Base-by-base conservation (phyloP, 1,284 basidiomycete species). In the Sanghuangporus weigelae region DNA sequence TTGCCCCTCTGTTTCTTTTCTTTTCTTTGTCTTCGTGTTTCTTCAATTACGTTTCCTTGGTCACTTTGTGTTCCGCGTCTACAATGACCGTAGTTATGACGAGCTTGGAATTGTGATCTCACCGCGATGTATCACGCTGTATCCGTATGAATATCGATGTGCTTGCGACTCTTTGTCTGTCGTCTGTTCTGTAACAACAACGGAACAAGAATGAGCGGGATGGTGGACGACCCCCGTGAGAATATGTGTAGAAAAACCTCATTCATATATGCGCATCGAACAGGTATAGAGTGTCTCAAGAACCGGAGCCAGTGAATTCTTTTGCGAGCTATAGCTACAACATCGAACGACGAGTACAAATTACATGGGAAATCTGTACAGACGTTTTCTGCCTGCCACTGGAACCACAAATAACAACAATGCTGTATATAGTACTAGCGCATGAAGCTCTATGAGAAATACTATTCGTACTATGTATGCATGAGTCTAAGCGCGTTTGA, bases 321-420 rank as follows among this genome's bases (percentile, higher is more conserved):
- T 54, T 54, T 54, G 53, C 53, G 53, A 54, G 53, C 53, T 54
- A 54, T 54, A 54, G 53, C 36, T 54, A 54, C 53, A 54, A 54
- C 44, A 46, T 19, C 44, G 26, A 31, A 31, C 26, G 26, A 31
- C 26, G 23, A 6, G 36, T 59, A 59, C 57, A 59, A 59, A 59
- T 59, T 59, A 59, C 42, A 59, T 4, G 10, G 44, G 49, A 12
- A 59, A 59, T 59, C 44, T 59, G 57, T 40, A 49, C 57, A 49
- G 7, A 35, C 12, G 19, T 23, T 26, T 57, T 7, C 3, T 4
- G 38, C 48, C 4, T 26, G n/a, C 12, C 3, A 16, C 14, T 40
- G 3, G 26, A 31, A 26, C 14, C 56, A 26, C 39, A 57, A 44
- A 42, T 19, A 44, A 21, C n/a, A 10, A 35, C 5, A 16, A 14